Base-by-base conservation (phyloP, 768 basidiomycete species). In the Amanita molliuscula region DNA sequence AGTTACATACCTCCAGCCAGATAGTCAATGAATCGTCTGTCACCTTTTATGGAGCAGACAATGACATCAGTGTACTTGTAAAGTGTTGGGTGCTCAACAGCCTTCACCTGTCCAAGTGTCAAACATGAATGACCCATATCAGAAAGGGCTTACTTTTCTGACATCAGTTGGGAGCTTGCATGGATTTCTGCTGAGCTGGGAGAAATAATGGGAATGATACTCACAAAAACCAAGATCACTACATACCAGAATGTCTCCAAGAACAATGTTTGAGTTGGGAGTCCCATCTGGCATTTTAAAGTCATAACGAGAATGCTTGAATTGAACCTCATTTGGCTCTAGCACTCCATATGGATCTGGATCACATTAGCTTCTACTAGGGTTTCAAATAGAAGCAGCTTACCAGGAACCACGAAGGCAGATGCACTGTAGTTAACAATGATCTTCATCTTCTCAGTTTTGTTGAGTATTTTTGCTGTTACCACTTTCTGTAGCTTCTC, bases 141-240 rank as follows among this genome's bases (percentile, higher is more conserved):
- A 40, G 21, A 36, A 16, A 23, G 34, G 47, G 29, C 63, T 20
- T 54, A 80, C 81, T 67, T 81, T 84, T 55, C 78, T 79, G 0
- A 77, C 69, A 60, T 87, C 84, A 0, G 75, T 1, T 83, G 81
- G 0, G 84, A 62, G 26, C 54, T 82, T 84, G 62, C 83, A 85
- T n/a, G 84, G 84, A 59, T 80, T 20, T 82, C 66, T 44, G 25
- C 43, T 25, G 3, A 44, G 20, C 28, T 26, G 13, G 25, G 8
- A 44, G 5, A 8, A 4, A 16, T 16, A 4, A 16, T 11, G 9
- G 11, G 3, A 25, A 31, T 41, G 18, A 29, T 44, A 10, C 28
- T 16, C n/a, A 44, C 3, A 3, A 3, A 15, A 4, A n/a, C 8
- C 25, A 26, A 16, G 23, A 13, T 23, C 4, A 5, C n/a, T n/a